These are phyloP conservation scores for Debaryomyces singareniensis DNA, from an alignment of 1,139 yeast genomes.

Conservation along the genomic window DNA sequence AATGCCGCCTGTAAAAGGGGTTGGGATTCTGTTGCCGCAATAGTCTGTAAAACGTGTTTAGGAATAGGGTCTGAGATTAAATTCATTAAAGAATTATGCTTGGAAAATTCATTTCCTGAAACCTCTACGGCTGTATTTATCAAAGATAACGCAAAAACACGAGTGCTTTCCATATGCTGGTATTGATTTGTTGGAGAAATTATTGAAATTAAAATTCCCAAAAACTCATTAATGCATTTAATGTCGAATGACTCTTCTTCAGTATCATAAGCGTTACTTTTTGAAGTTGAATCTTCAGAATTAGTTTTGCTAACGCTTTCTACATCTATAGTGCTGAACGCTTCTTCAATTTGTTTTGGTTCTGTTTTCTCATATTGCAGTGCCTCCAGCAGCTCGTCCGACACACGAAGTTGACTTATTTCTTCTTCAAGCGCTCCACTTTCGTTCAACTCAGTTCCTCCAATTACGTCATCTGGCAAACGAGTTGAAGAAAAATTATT, in stretches of 20 bases:
- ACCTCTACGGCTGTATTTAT: conserved; percentile 79
- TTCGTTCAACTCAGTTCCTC: conserved; percentile 21
- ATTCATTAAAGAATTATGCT: conserved; percentile 60
- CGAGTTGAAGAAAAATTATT: conserved; percentile 28
- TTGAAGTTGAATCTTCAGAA: neutral
- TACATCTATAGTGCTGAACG: too few species aligned
- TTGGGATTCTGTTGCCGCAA: conserved; percentile 65
- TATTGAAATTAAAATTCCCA: conserved; percentile 76
- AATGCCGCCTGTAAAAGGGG: conserved; percentile 69
- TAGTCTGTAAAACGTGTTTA: conserved; percentile 74
- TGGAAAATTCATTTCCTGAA: conserved; percentile 61
- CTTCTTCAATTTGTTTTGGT: conserved; percentile 2
- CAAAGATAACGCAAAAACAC: conserved; percentile 75
- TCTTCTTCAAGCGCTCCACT: too few species aligned
- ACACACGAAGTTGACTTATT: neutral
- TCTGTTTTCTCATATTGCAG: too few species aligned
- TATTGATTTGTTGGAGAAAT: conserved; percentile 77
- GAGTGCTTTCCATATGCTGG: conserved; percentile 82
- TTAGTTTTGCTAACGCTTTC: too few species aligned
- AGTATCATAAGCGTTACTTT: neutral
- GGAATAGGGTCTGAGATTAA: conserved; percentile 75
- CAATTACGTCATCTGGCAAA: conserved; percentile 37
- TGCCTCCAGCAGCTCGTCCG: too few species aligned
- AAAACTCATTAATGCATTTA: conserved; percentile 59
- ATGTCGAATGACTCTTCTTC: conserved; percentile 53